Percentiles rank a stretch among this genome's conserved stretches.
Evolutionary conservation across 129 eudicot species (phyloP).

Genomic region (Lonicera japonica): DNA sequence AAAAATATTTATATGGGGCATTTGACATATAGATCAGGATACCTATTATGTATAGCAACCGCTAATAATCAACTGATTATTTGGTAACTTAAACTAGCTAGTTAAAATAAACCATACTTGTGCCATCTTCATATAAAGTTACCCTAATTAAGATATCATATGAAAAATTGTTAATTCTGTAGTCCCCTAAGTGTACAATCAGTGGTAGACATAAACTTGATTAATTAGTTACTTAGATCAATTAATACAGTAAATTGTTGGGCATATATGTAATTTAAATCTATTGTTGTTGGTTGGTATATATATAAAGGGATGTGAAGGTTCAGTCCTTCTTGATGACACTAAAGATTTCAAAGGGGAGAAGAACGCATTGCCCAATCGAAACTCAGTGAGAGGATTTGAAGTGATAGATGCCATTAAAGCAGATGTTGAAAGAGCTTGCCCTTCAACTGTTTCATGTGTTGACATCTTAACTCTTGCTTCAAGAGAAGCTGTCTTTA

Average conservation of each 20-base stretch:
- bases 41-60: no score
- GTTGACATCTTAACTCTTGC: constrained; percentile 76
- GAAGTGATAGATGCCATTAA: constrained; percentile 61
- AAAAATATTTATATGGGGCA: no score
- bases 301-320: constrained; percentile 61
- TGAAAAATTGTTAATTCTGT: no score
- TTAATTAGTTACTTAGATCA: not conserved
- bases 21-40: no score
- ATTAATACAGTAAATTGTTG: no score
- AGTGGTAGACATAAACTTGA: no score
- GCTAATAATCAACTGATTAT: no score
- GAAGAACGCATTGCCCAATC: constrained; percentile 55
- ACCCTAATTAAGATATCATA: no score
- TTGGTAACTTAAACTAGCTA: no score
- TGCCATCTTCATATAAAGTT: no score
- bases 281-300: constrained; percentile 4
- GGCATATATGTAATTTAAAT: not conserved
- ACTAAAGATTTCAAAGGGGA: constrained; percentile 51
- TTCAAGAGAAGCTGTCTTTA: constrained; percentile 63
- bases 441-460: constrained; percentile 69
- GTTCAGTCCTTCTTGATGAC: constrained; percentile 71
- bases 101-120: no score
- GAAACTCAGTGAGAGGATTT: constrained; percentile 53
- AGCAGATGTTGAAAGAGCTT: constrained; percentile 54
- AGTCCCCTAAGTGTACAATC: no score